Percentiles rank a stretch among this genome's conserved stretches.
Evolutionary conservation across 208 protist genomes (phyloP).

Genomic region (Leishmania aethiopica): DNA sequence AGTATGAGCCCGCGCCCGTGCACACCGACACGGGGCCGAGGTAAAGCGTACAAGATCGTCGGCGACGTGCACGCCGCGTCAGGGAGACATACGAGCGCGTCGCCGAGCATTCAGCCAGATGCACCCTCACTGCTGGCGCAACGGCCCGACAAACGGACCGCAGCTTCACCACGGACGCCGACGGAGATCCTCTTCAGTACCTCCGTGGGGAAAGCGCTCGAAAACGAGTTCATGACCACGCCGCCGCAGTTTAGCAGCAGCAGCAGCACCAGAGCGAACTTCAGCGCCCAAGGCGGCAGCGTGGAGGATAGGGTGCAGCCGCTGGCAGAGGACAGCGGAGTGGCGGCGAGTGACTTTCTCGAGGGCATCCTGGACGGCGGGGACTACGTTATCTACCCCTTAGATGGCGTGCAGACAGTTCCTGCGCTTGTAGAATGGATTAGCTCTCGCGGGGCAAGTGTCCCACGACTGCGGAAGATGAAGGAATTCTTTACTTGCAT

Average conservation of each 20-base stretch:
- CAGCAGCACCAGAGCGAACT: not conserved
- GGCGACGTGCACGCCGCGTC: not conserved
- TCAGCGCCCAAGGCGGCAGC: not conserved
- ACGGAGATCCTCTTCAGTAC: conserved; percentile 37
- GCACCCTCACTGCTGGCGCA: not conserved
- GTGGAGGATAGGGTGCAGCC: not conserved
- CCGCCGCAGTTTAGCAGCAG: not conserved
- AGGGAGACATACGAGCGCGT: not conserved
- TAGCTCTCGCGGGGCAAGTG: conserved; percentile 38
- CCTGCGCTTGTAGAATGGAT: conserved; percentile 67
- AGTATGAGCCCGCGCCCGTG: not conserved
- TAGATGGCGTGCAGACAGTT: conserved; percentile 46
- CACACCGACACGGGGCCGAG: not conserved
- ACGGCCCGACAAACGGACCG: not conserved
- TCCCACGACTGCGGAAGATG: conserved; percentile 35
- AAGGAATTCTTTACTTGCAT: conserved; percentile 55
- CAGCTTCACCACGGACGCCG: not conserved
- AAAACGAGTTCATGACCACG: not conserved
- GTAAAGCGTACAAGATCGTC: not conserved
- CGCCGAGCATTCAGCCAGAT: not conserved
- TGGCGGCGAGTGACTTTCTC: not conserved
- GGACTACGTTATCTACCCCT: conserved; percentile 39
- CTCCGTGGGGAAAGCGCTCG: conserved; percentile 4
- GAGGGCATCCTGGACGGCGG: conserved; percentile 15
- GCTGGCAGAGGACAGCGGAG: not conserved